These are phyloP conservation scores for Fusarium guadeloupense DNA, from an alignment of 2,329 filamentous ascomycete genomes.

Conservation along the genomic window DNA sequence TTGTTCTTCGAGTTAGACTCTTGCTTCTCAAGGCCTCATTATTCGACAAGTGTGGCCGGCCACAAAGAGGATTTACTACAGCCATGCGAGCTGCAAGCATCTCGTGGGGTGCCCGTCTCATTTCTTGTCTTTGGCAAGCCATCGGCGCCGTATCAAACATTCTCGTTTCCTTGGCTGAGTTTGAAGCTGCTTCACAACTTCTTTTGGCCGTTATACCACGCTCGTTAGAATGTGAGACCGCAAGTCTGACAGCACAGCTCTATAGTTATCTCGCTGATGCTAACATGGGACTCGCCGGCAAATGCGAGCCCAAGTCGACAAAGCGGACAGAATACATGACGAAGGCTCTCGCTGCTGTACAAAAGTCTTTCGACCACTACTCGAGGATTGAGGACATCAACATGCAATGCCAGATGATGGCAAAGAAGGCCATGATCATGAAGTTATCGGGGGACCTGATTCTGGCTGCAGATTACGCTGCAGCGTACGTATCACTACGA, in stretches of 20 bases:
- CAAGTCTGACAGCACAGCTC: conserved; percentile 68
- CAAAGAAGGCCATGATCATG: conserved; percentile 83
- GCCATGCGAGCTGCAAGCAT: conserved; percentile 79
- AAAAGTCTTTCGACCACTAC: conserved; percentile 71
- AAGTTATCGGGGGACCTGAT: conserved; percentile 71
- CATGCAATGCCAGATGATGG: conserved; percentile 81
- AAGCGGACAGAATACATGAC: conserved; percentile 66
- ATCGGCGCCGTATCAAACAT: conserved; percentile 73
- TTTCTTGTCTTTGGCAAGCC: conserved; percentile 77
- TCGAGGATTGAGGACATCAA: conserved; percentile 69
- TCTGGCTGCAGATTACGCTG: conserved; percentile 72
- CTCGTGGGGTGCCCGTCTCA: conserved; percentile 73
- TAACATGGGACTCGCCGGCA: conserved; percentile 78
- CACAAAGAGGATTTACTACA: conserved; percentile 80
- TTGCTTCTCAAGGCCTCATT: conserved; percentile 78
- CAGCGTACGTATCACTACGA: conserved; percentile 69
- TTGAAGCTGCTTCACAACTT: conserved; percentile 70
- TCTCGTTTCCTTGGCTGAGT: conserved; percentile 75
- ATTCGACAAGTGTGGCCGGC: conserved; percentile 72
- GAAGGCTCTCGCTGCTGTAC: conserved; percentile 67
- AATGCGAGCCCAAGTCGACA: conserved; percentile 52
- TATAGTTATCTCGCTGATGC: conserved; percentile 80
- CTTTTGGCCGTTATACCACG: conserved; percentile 77
- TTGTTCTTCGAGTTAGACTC: conserved; percentile 75
- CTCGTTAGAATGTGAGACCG: conserved; percentile 75